Evolutionary conservation across 2,329 filamentous ascomycete species (phyloP), one percentile per base, ranked within the genome.

Genomic region (Botrytis fragariae): DNA sequence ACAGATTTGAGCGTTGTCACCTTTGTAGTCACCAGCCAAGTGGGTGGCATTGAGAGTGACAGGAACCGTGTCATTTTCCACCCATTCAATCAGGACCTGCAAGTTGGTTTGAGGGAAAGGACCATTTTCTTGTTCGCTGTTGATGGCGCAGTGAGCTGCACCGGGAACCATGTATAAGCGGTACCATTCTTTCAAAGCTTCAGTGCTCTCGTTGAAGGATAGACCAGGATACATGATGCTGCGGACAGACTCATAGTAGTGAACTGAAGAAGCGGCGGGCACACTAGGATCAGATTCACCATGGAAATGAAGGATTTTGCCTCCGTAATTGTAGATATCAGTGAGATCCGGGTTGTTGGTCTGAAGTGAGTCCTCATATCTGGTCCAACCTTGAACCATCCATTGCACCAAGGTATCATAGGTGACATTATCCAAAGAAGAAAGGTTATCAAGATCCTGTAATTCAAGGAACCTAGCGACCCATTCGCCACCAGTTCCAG

Each of bases 41-140:
- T 39, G 5, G 32, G 82, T 84, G 14, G 82, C 81, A 75, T 84
- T 84, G n/a, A 84, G 80, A 1, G 78, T 78, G 7, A 69, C 62
- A 1, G 83, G 83, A 72, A 75, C 77, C 32, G 80, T 75, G 32
- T 79, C 91, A 75, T 92, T 92, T 75, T 87, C 87, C 14, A 93
- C 83, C 77, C 86, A 92, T 78, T 93, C 89, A 79, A 93, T 92
- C n/a, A 90, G 88, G 2, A 90, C 92, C 3, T 90, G 88, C 80
- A 93, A 89, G 62, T 92, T 90, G 9, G 89, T 89, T 76, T 89
- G 85, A 32, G 73, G 75, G 69, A 73, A 77, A 1, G 74, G 74
- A 1, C 75, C 75, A 62, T 44, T 69, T 0, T 84, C 84, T 79
- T 86, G 83, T 2, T 84, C 79, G 6, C 78, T 72, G 79, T 86